phyloP scores from a whole-genome alignment of 2,329 filamentous ascomycete genomes.

The Fusarium brevicatenulatum region DNA sequence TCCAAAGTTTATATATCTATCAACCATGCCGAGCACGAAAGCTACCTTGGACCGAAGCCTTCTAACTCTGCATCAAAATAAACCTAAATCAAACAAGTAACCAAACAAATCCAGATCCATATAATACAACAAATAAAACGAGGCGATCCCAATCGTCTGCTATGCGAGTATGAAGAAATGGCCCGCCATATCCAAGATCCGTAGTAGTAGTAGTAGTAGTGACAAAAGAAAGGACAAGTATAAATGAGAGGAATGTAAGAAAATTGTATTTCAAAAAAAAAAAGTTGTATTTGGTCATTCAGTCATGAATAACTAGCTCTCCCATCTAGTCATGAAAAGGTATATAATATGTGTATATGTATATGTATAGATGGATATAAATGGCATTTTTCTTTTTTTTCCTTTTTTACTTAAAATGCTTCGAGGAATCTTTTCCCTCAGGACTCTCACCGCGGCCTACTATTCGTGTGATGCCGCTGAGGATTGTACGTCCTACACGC shows the following conservation, averaged over 20 bases:
- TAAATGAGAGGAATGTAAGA: neutral
- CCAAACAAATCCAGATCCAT: neutral
- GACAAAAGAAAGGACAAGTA: neutral
- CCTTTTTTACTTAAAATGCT: conserved; percentile 17
- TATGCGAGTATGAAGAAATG: neutral
- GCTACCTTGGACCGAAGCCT: neutral
- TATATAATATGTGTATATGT: conserved; percentile 6
- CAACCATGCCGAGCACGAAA: neutral
- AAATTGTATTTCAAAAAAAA: neutral
- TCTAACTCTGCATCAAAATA: neutral
- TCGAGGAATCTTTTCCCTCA: conserved; percentile 47
- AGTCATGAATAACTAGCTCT: conserved; percentile 29
- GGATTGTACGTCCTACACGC: conserved; percentile 55
- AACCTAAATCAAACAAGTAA: neutral
- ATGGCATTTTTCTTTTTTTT: neutral
- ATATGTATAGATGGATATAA: conserved; percentile 15
- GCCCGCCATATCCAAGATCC: neutral
- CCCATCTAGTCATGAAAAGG: conserved; percentile 26
- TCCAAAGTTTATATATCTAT: neutral
- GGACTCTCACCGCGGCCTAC: conserved; percentile 55
- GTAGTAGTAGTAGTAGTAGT: too few relatives aligned
- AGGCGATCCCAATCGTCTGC: neutral
- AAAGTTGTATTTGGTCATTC: conserved; percentile 34
- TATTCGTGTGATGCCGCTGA: conserved; percentile 58
- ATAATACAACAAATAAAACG: neutral